phyloP scores from a whole-genome alignment of 768 basidiomycete species.

The Termitomyces sp. region DNA sequence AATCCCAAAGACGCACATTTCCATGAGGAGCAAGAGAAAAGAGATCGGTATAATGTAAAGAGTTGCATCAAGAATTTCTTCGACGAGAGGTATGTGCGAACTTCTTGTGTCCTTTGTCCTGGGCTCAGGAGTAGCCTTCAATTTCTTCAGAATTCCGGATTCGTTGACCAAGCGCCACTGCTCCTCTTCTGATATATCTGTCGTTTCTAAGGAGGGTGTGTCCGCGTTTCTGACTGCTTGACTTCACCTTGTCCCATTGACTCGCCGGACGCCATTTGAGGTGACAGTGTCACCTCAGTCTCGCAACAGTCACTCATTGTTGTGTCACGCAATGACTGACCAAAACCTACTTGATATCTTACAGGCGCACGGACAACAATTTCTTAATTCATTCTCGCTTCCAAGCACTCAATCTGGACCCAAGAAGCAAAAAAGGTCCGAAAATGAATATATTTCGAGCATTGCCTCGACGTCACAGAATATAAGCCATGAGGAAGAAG shows the following conservation, averaged over 20 bases:
- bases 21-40: conserved; percentile 75
- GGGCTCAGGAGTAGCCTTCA: conserved; percentile 12
- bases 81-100: conserved; percentile 41
- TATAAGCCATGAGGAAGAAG: conserved; percentile 24
- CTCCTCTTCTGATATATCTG: conserved; percentile 66
- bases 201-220: conserved; percentile 8
- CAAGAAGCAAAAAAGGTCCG: conserved; percentile 19
- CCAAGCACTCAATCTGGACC: conserved; percentile 6
- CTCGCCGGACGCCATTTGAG: no score
- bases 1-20: conserved; percentile 55
- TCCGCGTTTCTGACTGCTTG: neutral
- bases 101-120: conserved; percentile 25
- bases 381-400: conserved; percentile 35
- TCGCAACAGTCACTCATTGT: conserved; percentile 7
- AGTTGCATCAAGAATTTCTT: conserved; percentile 66
- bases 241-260: conserved; percentile 23
- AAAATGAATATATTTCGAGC: conserved; percentile 11
- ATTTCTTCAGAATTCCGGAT: conserved; percentile 48
- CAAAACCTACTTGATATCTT: conserved; percentile 36
- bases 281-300: neutral
- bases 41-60: conserved; percentile 69
- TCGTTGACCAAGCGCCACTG: conserved; percentile 73
- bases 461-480: conserved; percentile 4
- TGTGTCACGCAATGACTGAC: conserved; percentile 12
- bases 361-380: conserved; percentile 41